Evolutionary conservation across 352 stramenopile genomes (phyloP).

Genomic region (Plasmopara viticola): DNA sequence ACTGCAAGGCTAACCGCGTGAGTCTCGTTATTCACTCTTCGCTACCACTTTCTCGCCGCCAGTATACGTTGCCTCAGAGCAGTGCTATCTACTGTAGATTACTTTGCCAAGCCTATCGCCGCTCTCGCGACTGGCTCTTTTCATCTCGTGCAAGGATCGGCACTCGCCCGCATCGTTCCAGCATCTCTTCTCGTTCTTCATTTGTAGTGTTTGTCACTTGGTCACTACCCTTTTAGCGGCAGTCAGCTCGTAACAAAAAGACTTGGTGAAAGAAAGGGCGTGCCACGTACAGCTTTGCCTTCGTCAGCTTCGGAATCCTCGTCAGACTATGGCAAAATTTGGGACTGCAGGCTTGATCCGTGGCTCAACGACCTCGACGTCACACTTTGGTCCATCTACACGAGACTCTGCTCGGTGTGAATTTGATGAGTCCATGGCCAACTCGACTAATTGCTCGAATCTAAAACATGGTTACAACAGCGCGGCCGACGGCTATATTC

Average conservation of each 20-base stretch:
- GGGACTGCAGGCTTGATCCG: slow-evolving; percentile 2
- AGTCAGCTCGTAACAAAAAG: not conserved
- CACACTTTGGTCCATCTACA: slow-evolving; percentile 8
- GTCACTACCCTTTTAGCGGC: not conserved
- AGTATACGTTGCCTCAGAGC: too few relatives aligned
- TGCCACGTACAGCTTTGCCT: not conserved
- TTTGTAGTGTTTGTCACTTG: not conserved
- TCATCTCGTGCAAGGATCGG: not conserved
- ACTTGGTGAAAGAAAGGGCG: slow-evolving; percentile 2
- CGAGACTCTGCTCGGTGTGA: slow-evolving; percentile 7
- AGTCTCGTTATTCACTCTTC: too few relatives aligned
- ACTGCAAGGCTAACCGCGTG: too few relatives aligned
- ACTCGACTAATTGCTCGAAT: slow-evolving; percentile 20
- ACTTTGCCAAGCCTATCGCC: not conserved
- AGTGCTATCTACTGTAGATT: too few relatives aligned
- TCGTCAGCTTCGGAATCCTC: not conserved
- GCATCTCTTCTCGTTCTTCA: not conserved
- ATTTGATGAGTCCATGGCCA: slow-evolving; percentile 14
- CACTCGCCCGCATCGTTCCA: too few relatives aligned
- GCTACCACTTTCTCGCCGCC: too few relatives aligned
- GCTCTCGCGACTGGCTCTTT: slow-evolving; percentile 10
- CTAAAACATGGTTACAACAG: slow-evolving; percentile 22
- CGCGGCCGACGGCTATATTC: slow-evolving; percentile 10
- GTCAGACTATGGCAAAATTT: slow-evolving; percentile 8
- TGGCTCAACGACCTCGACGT: slow-evolving; percentile 14